Conservation (phyloP, 2,329 filamentous ascomycete species). For the Periconia sp. region DNA sequence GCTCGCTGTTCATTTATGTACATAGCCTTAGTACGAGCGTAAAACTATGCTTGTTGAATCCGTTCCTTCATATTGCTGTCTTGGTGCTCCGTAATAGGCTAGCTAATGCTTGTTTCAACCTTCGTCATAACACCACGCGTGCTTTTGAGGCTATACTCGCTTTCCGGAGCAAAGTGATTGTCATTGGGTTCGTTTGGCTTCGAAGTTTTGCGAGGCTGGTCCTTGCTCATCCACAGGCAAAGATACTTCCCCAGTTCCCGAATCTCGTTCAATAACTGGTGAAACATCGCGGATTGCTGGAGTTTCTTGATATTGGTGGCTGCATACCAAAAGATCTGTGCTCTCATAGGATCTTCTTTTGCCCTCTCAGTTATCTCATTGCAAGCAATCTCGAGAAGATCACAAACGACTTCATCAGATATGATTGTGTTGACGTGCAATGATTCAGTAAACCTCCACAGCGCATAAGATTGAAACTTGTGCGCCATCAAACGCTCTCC, state of each 20-base stretch:
- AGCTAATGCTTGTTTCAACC: not conserved
- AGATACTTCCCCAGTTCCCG: conserved; percentile 15
- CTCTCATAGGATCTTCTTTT: conserved; percentile 15
- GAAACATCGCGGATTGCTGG: conserved; percentile 12
- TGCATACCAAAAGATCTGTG: conserved; percentile 19
- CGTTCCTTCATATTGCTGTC: too few species aligned
- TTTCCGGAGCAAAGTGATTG: conserved; percentile 7
- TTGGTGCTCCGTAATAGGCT: too few species aligned
- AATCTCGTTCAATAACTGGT: conserved; percentile 12
- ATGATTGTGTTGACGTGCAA: conserved; percentile 4
- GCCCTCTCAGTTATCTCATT: conserved; percentile 17
- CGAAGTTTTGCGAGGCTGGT: conserved; percentile 2
- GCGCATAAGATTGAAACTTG: conserved; percentile 14
- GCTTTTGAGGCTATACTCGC: conserved; percentile 3
- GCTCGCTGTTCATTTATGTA: too few species aligned
- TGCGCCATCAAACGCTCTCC: conserved; percentile 19
- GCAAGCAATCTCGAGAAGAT: conserved; percentile 17
- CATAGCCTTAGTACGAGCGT: too few species aligned
- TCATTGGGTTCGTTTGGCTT: conserved; percentile 6
- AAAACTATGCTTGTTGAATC: too few species aligned
- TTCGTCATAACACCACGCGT: not conserved
- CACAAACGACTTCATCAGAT: conserved; percentile 14
- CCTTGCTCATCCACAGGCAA: conserved; percentile 11
- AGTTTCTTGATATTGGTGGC: conserved; percentile 12
- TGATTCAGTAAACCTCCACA: conserved; percentile 17